phyloP scores from a whole-genome alignment of 768 basidiomycete species.

The Hysterangium stoloniferum region DNA sequence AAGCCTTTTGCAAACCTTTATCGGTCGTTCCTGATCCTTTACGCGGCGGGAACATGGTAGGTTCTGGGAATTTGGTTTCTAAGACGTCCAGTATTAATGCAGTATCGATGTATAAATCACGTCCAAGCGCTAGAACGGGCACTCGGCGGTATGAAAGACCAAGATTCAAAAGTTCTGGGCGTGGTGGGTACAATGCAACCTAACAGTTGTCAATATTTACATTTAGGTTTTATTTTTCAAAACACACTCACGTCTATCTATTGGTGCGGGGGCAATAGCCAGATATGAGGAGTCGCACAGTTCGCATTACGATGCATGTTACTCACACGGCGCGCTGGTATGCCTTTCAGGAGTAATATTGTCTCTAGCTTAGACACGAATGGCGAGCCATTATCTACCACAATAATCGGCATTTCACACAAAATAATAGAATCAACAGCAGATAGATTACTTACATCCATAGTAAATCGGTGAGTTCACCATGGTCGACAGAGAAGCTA shows the following conservation, averaged over 20 bases:
- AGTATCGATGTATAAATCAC: constrained; percentile 56
- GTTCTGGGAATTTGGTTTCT: constrained; percentile 47
- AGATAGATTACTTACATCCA: not conserved
- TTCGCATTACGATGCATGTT: not conserved
- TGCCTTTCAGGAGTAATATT: constrained; percentile 40
- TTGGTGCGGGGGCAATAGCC: constrained; percentile 20
- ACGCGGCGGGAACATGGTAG: constrained; percentile 40
- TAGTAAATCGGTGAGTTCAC: constrained; percentile 3
- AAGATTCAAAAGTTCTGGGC: constrained; percentile 46
- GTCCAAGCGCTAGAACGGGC: constrained; percentile 52
- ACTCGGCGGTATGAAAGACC: constrained; percentile 53
- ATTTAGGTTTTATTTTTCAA: not conserved
- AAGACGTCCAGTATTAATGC: constrained; percentile 43
- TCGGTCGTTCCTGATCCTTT: constrained; percentile 30
- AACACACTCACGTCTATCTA: constrained; percentile 36
- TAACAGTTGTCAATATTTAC: constrained; percentile 17
- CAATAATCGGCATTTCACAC: not conserved
- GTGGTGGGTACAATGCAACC: constrained; percentile 45
- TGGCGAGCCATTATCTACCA: constrained; percentile 38
- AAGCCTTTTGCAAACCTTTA: constrained; percentile 41
- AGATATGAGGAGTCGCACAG: not conserved
- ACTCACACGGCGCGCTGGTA: constrained; percentile 21
- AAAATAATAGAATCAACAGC: not conserved
- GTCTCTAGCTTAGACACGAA: constrained; percentile 46
- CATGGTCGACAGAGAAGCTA: not conserved